A percentile compares a stretch with the other conserved stretches of the same genome.
Evolutionary conservation across 306 rosid genomes (phyloP).

Genomic region (Quercus variabilis): DNA sequence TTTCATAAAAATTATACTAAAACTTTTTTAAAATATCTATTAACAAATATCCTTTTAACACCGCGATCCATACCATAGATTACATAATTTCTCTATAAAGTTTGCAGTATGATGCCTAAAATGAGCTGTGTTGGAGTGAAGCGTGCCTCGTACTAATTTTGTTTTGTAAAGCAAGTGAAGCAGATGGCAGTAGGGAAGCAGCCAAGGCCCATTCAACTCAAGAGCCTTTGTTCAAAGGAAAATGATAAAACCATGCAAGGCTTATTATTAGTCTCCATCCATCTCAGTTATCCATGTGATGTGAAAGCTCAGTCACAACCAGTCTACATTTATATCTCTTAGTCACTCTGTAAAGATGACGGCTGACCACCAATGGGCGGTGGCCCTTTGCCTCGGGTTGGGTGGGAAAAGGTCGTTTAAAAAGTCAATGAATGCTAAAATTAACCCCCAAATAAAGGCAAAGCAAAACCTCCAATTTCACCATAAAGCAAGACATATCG

Average conservation of each 20-base stretch:
- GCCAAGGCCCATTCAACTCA: not conserved
- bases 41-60: too few species aligned
- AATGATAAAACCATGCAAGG: too few species aligned
- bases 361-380: not conserved
- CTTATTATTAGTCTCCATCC: not conserved
- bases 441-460: constrained; percentile 12
- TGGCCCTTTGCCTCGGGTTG: not conserved
- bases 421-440: constrained; percentile 21
- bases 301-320: constrained; percentile 29
- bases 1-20: too few species aligned
- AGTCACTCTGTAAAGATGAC: not conserved
- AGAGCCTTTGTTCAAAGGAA: too few species aligned
- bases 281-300: constrained; percentile 21
- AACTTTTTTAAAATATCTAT: too few species aligned
- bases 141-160: too few species aligned
- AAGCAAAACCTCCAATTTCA: constrained; percentile 11
- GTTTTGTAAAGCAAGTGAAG: not conserved
- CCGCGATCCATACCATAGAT: too few species aligned
- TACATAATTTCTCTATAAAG: too few species aligned
- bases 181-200: not conserved
- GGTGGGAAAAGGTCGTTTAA: not conserved
- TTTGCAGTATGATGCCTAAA: too few species aligned
- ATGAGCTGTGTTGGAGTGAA: too few species aligned
- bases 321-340: not conserved
- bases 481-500: constrained; percentile 13